Percentiles rank a stretch among this genome's conserved stretches.
Conservation (phyloP, 1,139 yeast genomes). For the Candida mesenterica region DNA sequence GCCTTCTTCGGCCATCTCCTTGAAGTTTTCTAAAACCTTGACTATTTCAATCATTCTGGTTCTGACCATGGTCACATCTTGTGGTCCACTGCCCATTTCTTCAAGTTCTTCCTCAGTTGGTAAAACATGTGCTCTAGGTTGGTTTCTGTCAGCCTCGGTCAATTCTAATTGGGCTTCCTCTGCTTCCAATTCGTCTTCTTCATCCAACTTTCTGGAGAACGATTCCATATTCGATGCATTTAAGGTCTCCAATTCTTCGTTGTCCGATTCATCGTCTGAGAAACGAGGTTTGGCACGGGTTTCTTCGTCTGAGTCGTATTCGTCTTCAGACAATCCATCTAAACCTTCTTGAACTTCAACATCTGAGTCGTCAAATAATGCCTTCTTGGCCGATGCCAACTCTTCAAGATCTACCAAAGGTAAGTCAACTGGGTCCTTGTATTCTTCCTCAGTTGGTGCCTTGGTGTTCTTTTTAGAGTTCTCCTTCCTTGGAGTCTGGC, state of each 20-base stretch:
- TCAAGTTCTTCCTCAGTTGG: constrained; percentile 63
- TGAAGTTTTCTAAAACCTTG: constrained; percentile 92
- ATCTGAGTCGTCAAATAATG: constrained; percentile 70
- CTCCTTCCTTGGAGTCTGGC: constrained; percentile 19
- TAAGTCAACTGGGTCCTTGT: constrained; percentile 45
- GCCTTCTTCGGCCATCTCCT: constrained; percentile 80
- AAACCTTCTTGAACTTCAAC: constrained; percentile 41
- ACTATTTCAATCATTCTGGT: constrained; percentile 95
- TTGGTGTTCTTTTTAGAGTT: constrained; percentile 17
- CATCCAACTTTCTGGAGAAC: constrained; percentile 64
- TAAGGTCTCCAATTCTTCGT: constrained; percentile 72
- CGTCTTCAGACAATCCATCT: constrained; percentile 25
- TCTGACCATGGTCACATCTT: constrained; percentile 78
- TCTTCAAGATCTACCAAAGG: constrained; percentile 69
- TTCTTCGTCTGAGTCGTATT: constrained; percentile 55
- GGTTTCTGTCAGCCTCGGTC: constrained; percentile 54
- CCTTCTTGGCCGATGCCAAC: constrained; percentile 62
- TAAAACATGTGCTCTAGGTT: constrained; percentile 69
- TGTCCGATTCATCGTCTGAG: constrained; percentile 73
- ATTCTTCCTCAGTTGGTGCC: constrained; percentile 27
- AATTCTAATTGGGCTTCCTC: constrained; percentile 78
- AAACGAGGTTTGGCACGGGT: constrained; percentile 71
- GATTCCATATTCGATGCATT: constrained; percentile 90
- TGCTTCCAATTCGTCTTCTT: constrained; percentile 70
- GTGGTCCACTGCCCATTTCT: constrained; percentile 50